A percentile compares a stretch with the other conserved stretches of the same genome.
Conservation (phyloP, 257 asterid genomes). For the Buddleja alternifolia region DNA sequence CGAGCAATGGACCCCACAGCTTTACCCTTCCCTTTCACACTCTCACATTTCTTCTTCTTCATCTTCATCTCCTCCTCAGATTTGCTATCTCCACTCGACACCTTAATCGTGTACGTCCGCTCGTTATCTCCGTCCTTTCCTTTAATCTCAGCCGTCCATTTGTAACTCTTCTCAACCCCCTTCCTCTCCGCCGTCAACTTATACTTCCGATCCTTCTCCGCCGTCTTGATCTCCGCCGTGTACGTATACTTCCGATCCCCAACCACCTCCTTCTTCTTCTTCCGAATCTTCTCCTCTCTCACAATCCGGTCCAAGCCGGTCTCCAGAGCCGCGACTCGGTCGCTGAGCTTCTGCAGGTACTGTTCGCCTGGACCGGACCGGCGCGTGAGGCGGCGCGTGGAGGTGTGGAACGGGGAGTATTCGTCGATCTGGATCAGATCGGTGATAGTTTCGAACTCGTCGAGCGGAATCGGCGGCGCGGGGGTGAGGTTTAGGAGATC, state of each 20-base stretch:
- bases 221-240: slow-evolving; percentile 81
- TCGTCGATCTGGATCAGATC: slow-evolving; percentile 83
- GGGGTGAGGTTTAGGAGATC: slow-evolving; percentile 46
- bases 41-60: slow-evolving; percentile 39
- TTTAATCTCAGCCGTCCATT: slow-evolving; percentile 78
- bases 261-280: slow-evolving; percentile 35
- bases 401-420: slow-evolving; percentile 42
- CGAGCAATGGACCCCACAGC: slow-evolving; percentile 34
- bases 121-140: slow-evolving; percentile 53
- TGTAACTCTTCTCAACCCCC: slow-evolving; percentile 51
- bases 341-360: slow-evolving; percentile 51
- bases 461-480: slow-evolving; percentile 28
- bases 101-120: slow-evolving; percentile 61
- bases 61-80: slow-evolving; percentile 28
- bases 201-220: slow-evolving; percentile 67
- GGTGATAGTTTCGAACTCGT: slow-evolving; percentile 54
- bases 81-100: slow-evolving; percentile 42
- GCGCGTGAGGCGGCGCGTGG: slow-evolving; percentile 58
- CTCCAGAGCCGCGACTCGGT: slow-evolving; percentile 80
- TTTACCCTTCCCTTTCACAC: slow-evolving; percentile 43
- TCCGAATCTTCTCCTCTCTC: slow-evolving; percentile 37
- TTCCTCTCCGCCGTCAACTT: slow-evolving; percentile 78
- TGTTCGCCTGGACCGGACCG: slow-evolving; percentile 43
- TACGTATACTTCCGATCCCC: slow-evolving; percentile 83
- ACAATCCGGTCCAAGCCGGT: slow-evolving; percentile 45